Conservation (phyloP, 306 rosid species). For the Delonix regia region DNA sequence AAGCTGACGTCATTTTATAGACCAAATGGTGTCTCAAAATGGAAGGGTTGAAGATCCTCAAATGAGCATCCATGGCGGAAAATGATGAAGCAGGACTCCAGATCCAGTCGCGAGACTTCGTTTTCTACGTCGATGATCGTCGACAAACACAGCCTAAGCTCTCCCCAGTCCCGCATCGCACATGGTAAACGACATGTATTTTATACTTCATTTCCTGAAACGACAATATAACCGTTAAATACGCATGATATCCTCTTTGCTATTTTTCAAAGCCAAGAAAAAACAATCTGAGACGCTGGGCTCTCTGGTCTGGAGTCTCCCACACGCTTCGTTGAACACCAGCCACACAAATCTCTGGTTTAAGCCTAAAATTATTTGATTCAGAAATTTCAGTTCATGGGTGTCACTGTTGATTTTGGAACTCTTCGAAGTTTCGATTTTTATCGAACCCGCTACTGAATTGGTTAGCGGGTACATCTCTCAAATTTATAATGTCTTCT, state of each 20-base stretch:
- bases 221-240: background rate
- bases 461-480: background rate
- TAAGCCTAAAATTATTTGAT: background rate
- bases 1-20: constrained; percentile 36
- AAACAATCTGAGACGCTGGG: background rate
- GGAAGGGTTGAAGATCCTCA: constrained; percentile 44
- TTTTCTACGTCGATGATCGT: background rate
- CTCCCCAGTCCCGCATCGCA: background rate
- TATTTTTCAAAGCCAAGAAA: background rate
- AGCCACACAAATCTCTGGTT: constrained; percentile 47
- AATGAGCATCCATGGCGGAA: constrained; percentile 62
- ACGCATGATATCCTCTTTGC: background rate
- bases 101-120: constrained; percentile 9
- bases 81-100: background rate
- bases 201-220: background rate
- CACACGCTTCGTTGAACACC: constrained; percentile 44
- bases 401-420: background rate
- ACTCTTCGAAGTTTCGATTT: constrained; percentile 3
- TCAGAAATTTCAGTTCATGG: background rate
- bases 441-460: background rate
- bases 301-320: constrained; percentile 47
- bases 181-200: background rate
- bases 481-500: constrained; percentile 51
- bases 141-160: background rate
- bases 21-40: constrained; percentile 50